Conservation (phyloP, 768 basidiomycete genomes). For the Aureoboletus auriporus region DNA sequence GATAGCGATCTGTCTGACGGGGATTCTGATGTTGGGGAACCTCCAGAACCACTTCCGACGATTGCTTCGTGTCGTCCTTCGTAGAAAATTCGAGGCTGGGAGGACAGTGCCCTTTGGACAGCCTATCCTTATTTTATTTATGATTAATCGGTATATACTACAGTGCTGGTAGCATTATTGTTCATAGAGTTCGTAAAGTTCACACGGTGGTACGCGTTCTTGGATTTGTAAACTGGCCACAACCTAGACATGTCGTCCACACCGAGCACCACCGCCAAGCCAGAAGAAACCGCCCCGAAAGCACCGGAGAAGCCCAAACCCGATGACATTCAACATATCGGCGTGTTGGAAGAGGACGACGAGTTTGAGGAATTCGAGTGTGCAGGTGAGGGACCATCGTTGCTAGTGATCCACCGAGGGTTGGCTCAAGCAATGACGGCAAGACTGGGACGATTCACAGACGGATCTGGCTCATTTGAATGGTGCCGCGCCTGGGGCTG, state of each 20-base stretch:
- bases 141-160: slow-evolving; percentile 6
- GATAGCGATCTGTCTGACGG: slow-evolving; percentile 27
- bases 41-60: slow-evolving; percentile 22
- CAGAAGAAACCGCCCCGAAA: slow-evolving; percentile 26
- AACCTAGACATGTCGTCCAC: slow-evolving; percentile 37
- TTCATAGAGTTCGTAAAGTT: slow-evolving; percentile 5
- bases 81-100: slow-evolving; percentile 13
- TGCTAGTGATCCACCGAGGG: neutral
- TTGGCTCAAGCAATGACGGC: neutral
- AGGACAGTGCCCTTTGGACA: slow-evolving; percentile 7
- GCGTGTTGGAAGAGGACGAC: slow-evolving; percentile 95
- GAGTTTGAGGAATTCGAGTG: slow-evolving; percentile 93
- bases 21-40: slow-evolving; percentile 18
- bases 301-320: slow-evolving; percentile 37
- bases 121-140: slow-evolving; percentile 35
- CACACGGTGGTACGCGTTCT: slow-evolving; percentile 23
- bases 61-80: slow-evolving; percentile 8
- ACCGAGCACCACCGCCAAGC: slow-evolving; percentile 46
- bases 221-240: neutral
- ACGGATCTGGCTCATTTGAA: slow-evolving; percentile 79
- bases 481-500: slow-evolving; percentile 68
- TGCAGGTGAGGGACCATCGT: slow-evolving; percentile 52
- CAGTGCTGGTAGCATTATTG: neutral
- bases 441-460: slow-evolving; percentile 86
- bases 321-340: slow-evolving; percentile 59